Evolutionary conservation across 108 stramenopile genomes (phyloP), one percentile per base, ranked within the genome.

Genomic region (Nitzschia sp.): DNA sequence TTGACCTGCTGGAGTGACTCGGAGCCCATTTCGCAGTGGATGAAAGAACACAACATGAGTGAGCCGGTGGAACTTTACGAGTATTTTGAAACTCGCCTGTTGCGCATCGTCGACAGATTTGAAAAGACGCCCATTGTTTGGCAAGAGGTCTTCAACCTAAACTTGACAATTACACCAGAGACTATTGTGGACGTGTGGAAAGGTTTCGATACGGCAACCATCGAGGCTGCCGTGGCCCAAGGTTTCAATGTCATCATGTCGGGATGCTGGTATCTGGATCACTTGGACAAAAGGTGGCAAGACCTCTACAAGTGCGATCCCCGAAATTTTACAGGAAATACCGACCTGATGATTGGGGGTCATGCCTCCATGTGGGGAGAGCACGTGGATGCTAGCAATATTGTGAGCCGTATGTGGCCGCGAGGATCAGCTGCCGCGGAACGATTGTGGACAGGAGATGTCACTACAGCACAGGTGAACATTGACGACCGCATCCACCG

Each of bases 351-450:
- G 48, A 65, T 93, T 15, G 91, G 91, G 8, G 91, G 91, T 3
- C 81, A 88, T 55, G 90, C 85, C 0, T 60, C 56, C 34, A 84
- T 89, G 88, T 89, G 88, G 88, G 83, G 81, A 28, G 91, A 93
- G 63, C 77, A 72, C 32, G 86, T 82, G n/a, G 86, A 88, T 61
- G 38, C 66, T 5, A 72, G 71, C 21, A 82, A 87, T 70, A 66
- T 89, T 38, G 48, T 67, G 4, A 59, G 58, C 18, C 72, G 80
- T 3, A 75, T 88, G 11, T 93, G 86, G 85, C 88, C 91, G 9
- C 60, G 85, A 9, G 65, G 72, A 8, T 83, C 83, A 0, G 85
- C 86, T 2, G 76, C 82, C 11, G 84, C 86, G 0, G 88, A 89
- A 68, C 57, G 77, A 26, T 58, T 93, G 33, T 89, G 88, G 91